phyloP scores from a whole-genome alignment of 164 flowering plant species.

The Chimonanthus salicifolius region DNA sequence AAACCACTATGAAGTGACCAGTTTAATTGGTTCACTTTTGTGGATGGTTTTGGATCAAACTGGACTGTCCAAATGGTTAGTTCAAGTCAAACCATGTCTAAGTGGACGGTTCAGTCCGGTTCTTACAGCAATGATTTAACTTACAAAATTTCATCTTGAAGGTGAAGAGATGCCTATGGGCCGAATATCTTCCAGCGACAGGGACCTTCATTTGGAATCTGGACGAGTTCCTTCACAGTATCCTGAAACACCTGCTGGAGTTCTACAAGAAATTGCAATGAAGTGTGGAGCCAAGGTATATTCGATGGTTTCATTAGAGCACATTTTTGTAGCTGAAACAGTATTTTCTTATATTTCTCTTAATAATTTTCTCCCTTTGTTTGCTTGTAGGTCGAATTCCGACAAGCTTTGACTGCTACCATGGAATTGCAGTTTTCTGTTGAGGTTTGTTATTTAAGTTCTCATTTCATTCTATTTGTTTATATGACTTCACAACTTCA shows the following conservation, averaged over 20 bases:
- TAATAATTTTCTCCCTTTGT: conserved; percentile 7
- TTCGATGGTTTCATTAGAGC: not conserved
- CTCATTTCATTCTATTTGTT: not conserved
- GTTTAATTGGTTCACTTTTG: too few species aligned
- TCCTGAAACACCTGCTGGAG: conserved; percentile 52
- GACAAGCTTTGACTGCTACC: conserved; percentile 49
- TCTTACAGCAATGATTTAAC: not conserved
- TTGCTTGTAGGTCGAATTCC: conserved; percentile 72
- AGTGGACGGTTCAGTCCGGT: too few species aligned
- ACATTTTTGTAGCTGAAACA: not conserved
- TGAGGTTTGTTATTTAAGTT: conserved; percentile 49
- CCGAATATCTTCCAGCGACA: conserved; percentile 44
- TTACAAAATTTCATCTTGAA: conserved; percentile 17
- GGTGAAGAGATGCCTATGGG: conserved; percentile 55
- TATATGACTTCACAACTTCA: not conserved
- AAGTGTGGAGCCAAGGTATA: conserved; percentile 85
- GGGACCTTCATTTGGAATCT: conserved; percentile 48
- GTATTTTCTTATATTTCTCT: not conserved
- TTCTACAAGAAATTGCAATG: conserved; percentile 71
- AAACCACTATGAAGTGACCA: too few species aligned
- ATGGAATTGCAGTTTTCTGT: conserved; percentile 65
- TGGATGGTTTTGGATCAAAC: too few species aligned
- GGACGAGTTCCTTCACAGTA: conserved; percentile 34
- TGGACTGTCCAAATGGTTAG: too few species aligned
- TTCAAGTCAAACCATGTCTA: too few species aligned